phyloP scores from a whole-genome alignment of 2,329 filamentous ascomycete genomes.

The Macrophomina pseudophaseolina region DNA sequence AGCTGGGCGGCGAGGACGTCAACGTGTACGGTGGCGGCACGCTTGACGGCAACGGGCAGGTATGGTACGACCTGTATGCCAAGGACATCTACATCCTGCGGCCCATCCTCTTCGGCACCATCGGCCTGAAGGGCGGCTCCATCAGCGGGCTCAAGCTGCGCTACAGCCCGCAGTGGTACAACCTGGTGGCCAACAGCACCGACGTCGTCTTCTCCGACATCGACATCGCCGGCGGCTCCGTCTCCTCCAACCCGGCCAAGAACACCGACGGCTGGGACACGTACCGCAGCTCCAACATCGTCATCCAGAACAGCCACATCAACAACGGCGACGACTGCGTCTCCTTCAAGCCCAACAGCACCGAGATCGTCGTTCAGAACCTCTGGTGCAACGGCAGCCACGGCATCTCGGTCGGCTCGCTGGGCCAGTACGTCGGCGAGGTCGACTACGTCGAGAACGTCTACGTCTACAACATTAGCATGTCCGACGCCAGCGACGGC shows the following conservation, averaged over 20 bases:
- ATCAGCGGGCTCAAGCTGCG: slow-evolving; percentile 66
- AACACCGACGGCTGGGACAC: slow-evolving; percentile 66
- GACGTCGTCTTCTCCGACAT: slow-evolving; percentile 69
- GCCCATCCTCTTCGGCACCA: slow-evolving; percentile 63
- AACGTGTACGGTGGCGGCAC: slow-evolving; percentile 71
- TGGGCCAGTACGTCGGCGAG: slow-evolving; percentile 69
- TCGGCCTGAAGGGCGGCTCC: slow-evolving; percentile 62
- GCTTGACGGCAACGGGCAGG: slow-evolving; percentile 68
- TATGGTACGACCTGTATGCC: slow-evolving; percentile 68
- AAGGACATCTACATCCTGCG: slow-evolving; percentile 62
- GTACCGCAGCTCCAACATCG: slow-evolving; percentile 65
- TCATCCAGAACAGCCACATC: slow-evolving; percentile 70
- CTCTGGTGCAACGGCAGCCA: slow-evolving; percentile 72
- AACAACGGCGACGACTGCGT: slow-evolving; percentile 74
- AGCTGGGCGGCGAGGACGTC: slow-evolving; percentile 68
- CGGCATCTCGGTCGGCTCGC: slow-evolving; percentile 73
- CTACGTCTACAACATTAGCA: slow-evolving; percentile 52
- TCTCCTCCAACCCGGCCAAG: slow-evolving; percentile 61
- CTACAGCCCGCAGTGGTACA: slow-evolving; percentile 68
- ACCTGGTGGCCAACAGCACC: slow-evolving; percentile 68
- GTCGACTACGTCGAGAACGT: slow-evolving; percentile 72
- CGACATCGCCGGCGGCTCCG: slow-evolving; percentile 61
- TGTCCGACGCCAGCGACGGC: slow-evolving; percentile 59
- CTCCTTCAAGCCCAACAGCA: slow-evolving; percentile 76
- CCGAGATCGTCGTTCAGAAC: slow-evolving; percentile 70